Evolutionary conservation across 2,329 filamentous ascomycete species (phyloP), one percentile per base, ranked within the genome.

Genomic region (Aspergillus sp.): DNA sequence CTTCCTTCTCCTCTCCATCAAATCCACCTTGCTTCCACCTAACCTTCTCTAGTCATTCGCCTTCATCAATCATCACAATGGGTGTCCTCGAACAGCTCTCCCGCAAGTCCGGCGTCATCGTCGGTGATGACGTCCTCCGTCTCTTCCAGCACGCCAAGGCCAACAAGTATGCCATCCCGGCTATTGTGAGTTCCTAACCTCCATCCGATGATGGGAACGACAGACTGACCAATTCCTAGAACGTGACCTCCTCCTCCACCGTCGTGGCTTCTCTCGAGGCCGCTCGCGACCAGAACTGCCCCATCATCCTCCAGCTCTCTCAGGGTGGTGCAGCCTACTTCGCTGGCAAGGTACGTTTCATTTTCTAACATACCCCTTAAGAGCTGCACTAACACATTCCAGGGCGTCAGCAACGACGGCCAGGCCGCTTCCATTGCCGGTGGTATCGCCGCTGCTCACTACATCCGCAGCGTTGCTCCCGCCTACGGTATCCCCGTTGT

Each of bases 251-350:
- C 40, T 95, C 89, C 57, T 96, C 90, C 58, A 90, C 88, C 58
- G 87, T 85, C 59, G 87, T 96, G 62, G 86, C 90, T 66, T 79
- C 90, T 50, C 90, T 99, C 65, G 94, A 99, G 83, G 94, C 94
- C 72, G 94, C 94, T 65, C 87, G 90, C 68, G 92, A 97, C 76
- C 81, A 85, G 72, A 95, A 95, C 76, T 82, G 89, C 56, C 94
- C 94, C 66, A 87, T 96, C 77, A 88, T 96, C 76, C 85, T 97
- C 64, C 94, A 97, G 80, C 82, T 89, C 68, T 95, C 89, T 66
- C 90, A 97, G 78, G 94, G 94, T 70, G 92, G 92, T 78, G 88
- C 90, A 60, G 92, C 91, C 67, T 95, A 87, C 83, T 95, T 95
- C 72, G 89, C 89, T 66, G 91, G 90, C 76, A 93, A 93, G 84